These are phyloP conservation scores for Fusarium citri DNA, from an alignment of 2,329 filamentous ascomycete genomes.

Conservation along the genomic window DNA sequence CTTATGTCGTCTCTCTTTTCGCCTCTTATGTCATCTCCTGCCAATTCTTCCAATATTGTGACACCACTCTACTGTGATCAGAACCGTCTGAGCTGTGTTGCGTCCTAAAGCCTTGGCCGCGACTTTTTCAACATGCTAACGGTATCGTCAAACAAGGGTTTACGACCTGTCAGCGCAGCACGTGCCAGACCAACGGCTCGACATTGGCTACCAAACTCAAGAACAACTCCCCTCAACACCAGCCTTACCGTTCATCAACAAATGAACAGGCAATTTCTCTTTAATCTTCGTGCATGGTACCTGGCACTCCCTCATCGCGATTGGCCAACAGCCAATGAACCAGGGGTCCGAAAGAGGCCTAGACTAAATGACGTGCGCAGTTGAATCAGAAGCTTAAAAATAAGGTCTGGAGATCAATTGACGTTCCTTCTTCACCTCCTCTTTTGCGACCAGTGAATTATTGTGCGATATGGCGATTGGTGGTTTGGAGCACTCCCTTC, in stretches of 20 bases:
- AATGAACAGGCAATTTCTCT: background rate
- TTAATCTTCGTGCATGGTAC: background rate
- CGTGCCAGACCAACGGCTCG: background rate
- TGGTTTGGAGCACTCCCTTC: background rate
- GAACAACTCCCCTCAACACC: background rate
- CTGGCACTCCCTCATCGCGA: background rate
- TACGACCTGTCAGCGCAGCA: background rate
- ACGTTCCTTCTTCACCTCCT: accelerated
- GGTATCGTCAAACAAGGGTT: no score
- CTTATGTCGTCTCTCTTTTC: no score
- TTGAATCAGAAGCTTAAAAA: background rate
- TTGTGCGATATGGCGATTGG: background rate
- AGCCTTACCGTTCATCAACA: background rate
- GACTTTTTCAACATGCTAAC: background rate
- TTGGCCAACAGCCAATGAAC: background rate
- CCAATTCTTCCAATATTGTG: no score
- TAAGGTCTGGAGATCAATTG: background rate
- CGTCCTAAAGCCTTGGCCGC: background rate
- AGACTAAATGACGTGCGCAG: slow-evolving; percentile 7
- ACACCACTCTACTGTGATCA: no score
- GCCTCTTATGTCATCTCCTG: no score
- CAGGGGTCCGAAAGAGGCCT: background rate
- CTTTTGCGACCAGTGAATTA: accelerated
- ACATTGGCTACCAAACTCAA: background rate
- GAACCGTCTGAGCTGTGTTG: no score